Conservation (phyloP, 352 stramenopile species). For the Saprolegnia diclina region DNA sequence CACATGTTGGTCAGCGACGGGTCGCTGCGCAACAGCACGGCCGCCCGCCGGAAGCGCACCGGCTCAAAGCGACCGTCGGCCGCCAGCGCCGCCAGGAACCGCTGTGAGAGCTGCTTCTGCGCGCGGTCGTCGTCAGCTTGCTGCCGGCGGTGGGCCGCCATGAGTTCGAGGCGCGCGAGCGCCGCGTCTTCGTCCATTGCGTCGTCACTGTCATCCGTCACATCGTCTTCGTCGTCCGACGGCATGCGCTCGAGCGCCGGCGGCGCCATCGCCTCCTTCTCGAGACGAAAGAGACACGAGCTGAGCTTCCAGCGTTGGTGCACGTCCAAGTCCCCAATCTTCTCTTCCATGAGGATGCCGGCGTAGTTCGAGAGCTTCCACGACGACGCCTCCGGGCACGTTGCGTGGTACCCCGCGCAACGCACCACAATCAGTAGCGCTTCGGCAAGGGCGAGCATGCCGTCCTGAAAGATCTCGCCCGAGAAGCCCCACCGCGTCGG, state of each 20-base stretch:
- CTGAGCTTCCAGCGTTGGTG: slow-evolving; percentile 56
- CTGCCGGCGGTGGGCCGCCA: slow-evolving; percentile 32
- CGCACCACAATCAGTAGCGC: slow-evolving; percentile 56
- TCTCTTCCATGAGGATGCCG: slow-evolving; percentile 40
- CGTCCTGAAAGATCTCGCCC: slow-evolving; percentile 46
- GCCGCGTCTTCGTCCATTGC: slow-evolving; percentile 58
- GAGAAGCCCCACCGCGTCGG: slow-evolving; percentile 45
- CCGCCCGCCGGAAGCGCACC: slow-evolving; percentile 33
- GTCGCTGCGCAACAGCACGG: slow-evolving; percentile 15
- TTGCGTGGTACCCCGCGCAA: slow-evolving; percentile 35
- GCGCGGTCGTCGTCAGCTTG: slow-evolving; percentile 19
- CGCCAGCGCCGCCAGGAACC: slow-evolving; percentile 58
- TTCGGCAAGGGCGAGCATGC: slow-evolving; percentile 50
- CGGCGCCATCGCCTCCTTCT: slow-evolving; percentile 29
- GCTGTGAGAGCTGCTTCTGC: slow-evolving; percentile 35
- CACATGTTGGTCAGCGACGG: slow-evolving; percentile 10
- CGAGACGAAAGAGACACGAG: slow-evolving; percentile 43
- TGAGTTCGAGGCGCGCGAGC: slow-evolving; percentile 52
- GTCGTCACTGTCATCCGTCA: slow-evolving; percentile 27
- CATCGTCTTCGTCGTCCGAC: not conserved
- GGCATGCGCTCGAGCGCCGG: not conserved
- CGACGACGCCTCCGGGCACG: slow-evolving; percentile 48
- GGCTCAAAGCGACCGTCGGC: slow-evolving; percentile 67
- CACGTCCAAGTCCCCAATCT: slow-evolving; percentile 60
- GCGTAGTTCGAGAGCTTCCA: slow-evolving; percentile 56